phyloP scores from a whole-genome alignment of 441 rosid species.

The Jatropha multifida region DNA sequence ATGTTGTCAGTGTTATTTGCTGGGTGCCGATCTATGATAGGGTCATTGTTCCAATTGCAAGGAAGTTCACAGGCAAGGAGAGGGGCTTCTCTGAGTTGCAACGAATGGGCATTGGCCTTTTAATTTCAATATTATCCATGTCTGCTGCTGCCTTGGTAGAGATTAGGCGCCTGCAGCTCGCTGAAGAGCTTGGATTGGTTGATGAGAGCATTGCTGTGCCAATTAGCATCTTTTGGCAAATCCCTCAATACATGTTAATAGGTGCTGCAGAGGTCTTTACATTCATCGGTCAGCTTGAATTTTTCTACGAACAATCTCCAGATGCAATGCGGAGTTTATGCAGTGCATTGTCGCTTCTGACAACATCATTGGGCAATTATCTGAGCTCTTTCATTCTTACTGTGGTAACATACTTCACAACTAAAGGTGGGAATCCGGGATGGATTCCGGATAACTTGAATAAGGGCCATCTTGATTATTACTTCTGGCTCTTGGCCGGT shows the following conservation, averaged over 20 bases:
- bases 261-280: constrained; percentile 80
- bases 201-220: constrained; percentile 56
- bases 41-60: constrained; percentile 72
- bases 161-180: constrained; percentile 57
- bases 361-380: constrained; percentile 71
- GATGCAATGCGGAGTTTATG: constrained; percentile 91
- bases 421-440: constrained; percentile 50
- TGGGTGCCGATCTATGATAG: constrained; percentile 83
- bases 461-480: constrained; percentile 79
- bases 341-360: constrained; percentile 66
- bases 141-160: constrained; percentile 79
- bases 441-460: constrained; percentile 89
- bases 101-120: constrained; percentile 82
- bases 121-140: constrained; percentile 66
- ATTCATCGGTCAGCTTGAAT: constrained; percentile 74
- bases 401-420: constrained; percentile 64
- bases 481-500: constrained; percentile 87
- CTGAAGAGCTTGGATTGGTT: constrained; percentile 64
- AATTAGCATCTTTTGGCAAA: constrained; percentile 76
- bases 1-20: constrained; percentile 64
- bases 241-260: constrained; percentile 69
- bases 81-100: constrained; percentile 86
- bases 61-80: constrained; percentile 69
- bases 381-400: constrained; percentile 78
- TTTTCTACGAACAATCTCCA: constrained; percentile 87